Percentiles rank a stretch among this genome's conserved stretches.
Conservation (phyloP, 345 rosid genomes). For the Kandelia obovata region DNA sequence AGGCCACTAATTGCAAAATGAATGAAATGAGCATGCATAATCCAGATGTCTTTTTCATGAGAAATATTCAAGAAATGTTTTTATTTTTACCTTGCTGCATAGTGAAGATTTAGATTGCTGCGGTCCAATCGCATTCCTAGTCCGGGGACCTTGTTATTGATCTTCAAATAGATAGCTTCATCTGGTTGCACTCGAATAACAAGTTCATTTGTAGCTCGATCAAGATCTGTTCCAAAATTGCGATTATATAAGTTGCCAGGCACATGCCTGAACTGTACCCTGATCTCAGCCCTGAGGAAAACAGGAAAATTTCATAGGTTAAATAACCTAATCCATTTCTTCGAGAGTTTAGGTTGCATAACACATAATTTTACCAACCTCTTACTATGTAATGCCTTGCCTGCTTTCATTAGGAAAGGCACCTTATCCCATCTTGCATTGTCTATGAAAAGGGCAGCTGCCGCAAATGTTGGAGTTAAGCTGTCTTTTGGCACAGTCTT, state of each 20-base stretch:
- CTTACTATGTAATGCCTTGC: constrained; percentile 82
- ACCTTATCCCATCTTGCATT: constrained; percentile 99
- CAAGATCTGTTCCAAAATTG: constrained; percentile 73
- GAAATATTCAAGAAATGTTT: neutral
- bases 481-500: constrained; percentile 85
- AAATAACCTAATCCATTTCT: neutral
- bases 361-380: constrained; percentile 37
- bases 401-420: constrained; percentile 97
- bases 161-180: constrained; percentile 94
- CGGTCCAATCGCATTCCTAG: constrained; percentile 94
- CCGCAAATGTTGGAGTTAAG: constrained; percentile 95
- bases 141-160: constrained; percentile 97
- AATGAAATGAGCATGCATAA: neutral
- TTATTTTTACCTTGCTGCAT: constrained; percentile 67
- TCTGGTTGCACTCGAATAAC: constrained; percentile 96
- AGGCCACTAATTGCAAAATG: neutral
- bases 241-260: constrained; percentile 91
- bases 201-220: constrained; percentile 88
- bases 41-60: neutral
- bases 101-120: constrained; percentile 83
- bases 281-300: constrained; percentile 77
- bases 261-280: constrained; percentile 96
- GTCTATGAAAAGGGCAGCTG: constrained; percentile 92
- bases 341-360: neutral
- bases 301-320: neutral